A percentile compares a stretch with the other conserved stretches of the same genome.
Evolutionary conservation across 441 rosid species (phyloP).

Genomic region (Gossypium gossypioides): DNA sequence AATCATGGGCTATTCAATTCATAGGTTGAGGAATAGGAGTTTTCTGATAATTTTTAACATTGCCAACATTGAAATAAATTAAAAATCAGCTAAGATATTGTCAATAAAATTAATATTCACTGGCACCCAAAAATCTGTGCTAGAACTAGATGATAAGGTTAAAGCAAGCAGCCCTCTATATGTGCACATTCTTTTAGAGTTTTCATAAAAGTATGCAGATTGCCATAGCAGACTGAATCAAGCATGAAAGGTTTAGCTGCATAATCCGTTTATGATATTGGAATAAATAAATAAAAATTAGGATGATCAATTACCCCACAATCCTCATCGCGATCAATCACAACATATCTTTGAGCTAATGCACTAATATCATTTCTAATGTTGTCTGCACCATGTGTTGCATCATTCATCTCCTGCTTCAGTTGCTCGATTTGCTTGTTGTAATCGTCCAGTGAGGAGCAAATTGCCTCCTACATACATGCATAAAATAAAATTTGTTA

Average conservation of each 20-base stretch:
- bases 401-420: constrained; percentile 97
- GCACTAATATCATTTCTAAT: constrained; percentile 94
- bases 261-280: not conserved
- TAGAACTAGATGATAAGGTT: not conserved
- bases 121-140: not conserved
- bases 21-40: not conserved
- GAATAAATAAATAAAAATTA: constrained; percentile 9
- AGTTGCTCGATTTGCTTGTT: constrained; percentile 87
- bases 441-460: constrained; percentile 95
- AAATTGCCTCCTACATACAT: constrained; percentile 77
- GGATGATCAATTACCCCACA: constrained; percentile 73
- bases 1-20: not conserved
- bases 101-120: constrained; percentile 1
- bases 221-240: not conserved
- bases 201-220: not conserved
- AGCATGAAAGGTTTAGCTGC: constrained; percentile 14
- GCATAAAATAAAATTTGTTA: constrained; percentile 1
- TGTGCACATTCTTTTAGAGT: not conserved
- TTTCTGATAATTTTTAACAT: not conserved
- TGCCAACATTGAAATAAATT: not conserved
- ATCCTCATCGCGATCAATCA: constrained; percentile 81
- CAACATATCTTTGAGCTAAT: constrained; percentile 94
- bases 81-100: not conserved
- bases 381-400: constrained; percentile 98
- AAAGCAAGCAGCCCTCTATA: not conserved